A percentile compares a stretch with the other conserved stretches of the same genome.
phyloP scores from a whole-genome alignment of 331 rosid genomes.

The Malus hybrid region DNA sequence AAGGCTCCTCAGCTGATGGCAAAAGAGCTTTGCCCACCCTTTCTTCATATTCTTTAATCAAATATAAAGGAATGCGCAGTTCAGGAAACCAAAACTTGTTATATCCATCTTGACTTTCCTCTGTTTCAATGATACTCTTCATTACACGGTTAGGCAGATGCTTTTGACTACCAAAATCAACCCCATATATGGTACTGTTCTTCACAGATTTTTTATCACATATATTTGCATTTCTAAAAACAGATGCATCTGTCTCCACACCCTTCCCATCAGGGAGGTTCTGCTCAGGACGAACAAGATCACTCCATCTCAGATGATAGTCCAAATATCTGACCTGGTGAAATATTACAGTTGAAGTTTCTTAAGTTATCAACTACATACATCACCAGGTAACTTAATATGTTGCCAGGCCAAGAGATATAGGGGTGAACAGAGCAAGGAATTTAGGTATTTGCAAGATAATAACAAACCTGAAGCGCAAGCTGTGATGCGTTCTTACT shows the following conservation, averaged over 20 bases:
- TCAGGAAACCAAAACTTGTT: slow-evolving; percentile 84
- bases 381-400: slow-evolving; percentile 8
- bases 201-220: slow-evolving; percentile 56
- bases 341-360: slow-evolving; percentile 21
- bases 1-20: slow-evolving; percentile 32
- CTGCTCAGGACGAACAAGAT: slow-evolving; percentile 88
- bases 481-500: slow-evolving; percentile 86
- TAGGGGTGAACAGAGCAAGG: background rate
- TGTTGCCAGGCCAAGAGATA: slow-evolving; percentile 2
- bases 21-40: slow-evolving; percentile 22
- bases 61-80: slow-evolving; percentile 66
- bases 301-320: slow-evolving; percentile 82
- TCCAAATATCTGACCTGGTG: slow-evolving; percentile 88
- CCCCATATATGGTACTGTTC: slow-evolving; percentile 51
- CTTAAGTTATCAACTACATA: slow-evolving; percentile 3
- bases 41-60: slow-evolving; percentile 81
- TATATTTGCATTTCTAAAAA: slow-evolving; percentile 78
- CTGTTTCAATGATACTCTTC: slow-evolving; percentile 71
- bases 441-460: slow-evolving; percentile 1
- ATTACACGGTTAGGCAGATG: slow-evolving; percentile 90
- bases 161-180: slow-evolving; percentile 84
- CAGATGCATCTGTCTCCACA: slow-evolving; percentile 83
- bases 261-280: slow-evolving; percentile 70
- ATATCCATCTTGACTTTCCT: slow-evolving; percentile 49
- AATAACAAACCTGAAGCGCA: slow-evolving; percentile 75